Evolutionary conservation across 768 basidiomycete genomes (phyloP).

Genomic region (Phlegmacium glaucopus): DNA sequence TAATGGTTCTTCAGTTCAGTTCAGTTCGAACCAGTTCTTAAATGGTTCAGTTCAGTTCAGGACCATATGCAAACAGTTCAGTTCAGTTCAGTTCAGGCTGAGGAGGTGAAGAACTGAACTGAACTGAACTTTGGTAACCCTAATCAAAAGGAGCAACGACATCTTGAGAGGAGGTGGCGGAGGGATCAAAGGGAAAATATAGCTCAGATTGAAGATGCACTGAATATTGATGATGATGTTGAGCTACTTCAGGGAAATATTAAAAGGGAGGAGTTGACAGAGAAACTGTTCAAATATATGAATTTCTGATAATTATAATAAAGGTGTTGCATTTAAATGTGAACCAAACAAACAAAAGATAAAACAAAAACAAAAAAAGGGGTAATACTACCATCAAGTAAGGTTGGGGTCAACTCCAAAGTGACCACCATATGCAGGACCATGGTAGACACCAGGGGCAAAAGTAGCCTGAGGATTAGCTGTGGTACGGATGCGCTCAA

Average conservation of each 20-base stretch:
- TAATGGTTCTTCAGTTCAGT: too few relatives aligned
- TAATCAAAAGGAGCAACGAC: not conserved
- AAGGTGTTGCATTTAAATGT: not conserved
- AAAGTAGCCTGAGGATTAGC: not conserved
- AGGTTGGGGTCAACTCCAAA: not conserved
- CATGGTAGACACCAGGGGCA: not conserved
- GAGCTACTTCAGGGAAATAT: conserved; percentile 15
- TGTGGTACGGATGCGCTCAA: conserved; percentile 2
- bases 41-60: too few relatives aligned
- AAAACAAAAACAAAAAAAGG: not conserved
- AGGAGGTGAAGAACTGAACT: too few relatives aligned
- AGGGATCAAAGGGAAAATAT: not conserved
- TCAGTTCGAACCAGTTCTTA: too few relatives aligned
- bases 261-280: conserved; percentile 18
- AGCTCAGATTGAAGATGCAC: conserved; percentile 4
- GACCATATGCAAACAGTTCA: too few relatives aligned
- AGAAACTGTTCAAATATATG: conserved; percentile 10
- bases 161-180: conserved; percentile 2
- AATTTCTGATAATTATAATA: not conserved
- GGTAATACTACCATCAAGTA: not conserved
- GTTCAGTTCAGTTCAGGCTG: too few relatives aligned
- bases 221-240: conserved; percentile 8
- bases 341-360: not conserved
- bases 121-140: too few relatives aligned
- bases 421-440: not conserved